Evolutionary conservation across 148 eudicot species (phyloP).

Genomic region (Rhododendron molle): DNA sequence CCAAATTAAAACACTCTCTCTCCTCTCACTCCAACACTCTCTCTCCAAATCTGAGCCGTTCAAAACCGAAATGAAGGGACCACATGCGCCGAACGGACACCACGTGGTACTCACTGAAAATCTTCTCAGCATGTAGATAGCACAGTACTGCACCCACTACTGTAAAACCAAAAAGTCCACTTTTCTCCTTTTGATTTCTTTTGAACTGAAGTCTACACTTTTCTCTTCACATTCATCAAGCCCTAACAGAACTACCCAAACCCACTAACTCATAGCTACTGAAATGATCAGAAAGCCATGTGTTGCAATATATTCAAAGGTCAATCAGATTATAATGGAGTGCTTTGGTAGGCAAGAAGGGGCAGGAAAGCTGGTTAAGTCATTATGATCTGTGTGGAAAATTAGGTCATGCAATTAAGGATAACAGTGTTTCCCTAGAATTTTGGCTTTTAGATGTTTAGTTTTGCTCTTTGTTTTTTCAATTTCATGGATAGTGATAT

Average conservation of each 20-base stretch:
- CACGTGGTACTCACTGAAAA: too few relatives aligned
- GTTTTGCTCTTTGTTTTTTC: background rate
- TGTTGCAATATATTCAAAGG: background rate
- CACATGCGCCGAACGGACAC: too few relatives aligned
- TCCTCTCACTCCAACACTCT: too few relatives aligned
- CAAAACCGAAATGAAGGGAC: too few relatives aligned
- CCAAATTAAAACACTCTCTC: too few relatives aligned
- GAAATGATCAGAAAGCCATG: background rate
- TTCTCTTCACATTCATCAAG: background rate
- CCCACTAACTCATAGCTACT: background rate
- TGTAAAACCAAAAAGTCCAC: too few relatives aligned
- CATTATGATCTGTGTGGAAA: background rate
- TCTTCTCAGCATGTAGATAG: too few relatives aligned
- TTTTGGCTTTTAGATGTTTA: conserved; percentile 5
- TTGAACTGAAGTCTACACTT: background rate
- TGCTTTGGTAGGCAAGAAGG: background rate
- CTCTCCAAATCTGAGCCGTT: too few relatives aligned
- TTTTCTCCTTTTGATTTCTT: too few relatives aligned
- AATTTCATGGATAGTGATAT: background rate
- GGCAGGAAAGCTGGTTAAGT: background rate
- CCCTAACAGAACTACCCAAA: conserved; percentile 12
- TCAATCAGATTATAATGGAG: background rate
- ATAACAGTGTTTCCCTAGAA: background rate
- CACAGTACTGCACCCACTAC: too few relatives aligned
- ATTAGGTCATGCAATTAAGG: background rate